Conservation (phyloP, 768 basidiomycete genomes). For the Hygrophorus russula region DNA sequence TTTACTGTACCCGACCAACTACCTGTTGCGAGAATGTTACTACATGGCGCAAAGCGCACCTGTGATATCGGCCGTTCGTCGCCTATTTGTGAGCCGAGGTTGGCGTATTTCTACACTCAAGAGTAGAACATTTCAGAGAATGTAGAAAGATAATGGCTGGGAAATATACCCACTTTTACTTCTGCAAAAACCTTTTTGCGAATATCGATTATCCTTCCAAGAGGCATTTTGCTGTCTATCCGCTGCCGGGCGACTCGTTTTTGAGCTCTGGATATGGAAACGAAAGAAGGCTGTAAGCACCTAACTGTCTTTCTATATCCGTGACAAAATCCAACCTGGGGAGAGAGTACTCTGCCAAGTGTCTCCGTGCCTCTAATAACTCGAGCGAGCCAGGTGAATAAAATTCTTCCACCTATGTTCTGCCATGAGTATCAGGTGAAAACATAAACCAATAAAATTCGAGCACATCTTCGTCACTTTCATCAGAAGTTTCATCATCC, state of each 20-base stretch:
- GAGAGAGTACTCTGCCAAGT: constrained; percentile 87
- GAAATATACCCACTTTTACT: constrained; percentile 57
- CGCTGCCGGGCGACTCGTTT: constrained; percentile 88
- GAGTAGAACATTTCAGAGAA: neutral
- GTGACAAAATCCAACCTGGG: constrained; percentile 76
- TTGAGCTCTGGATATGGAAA: constrained; percentile 74
- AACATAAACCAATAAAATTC: constrained; percentile 4
- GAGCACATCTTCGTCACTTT: constrained; percentile 67
- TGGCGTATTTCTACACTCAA: constrained; percentile 60
- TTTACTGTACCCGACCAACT: constrained; percentile 96
- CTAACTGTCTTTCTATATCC: constrained; percentile 38
- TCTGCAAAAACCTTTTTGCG: constrained; percentile 84
- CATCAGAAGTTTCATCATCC: constrained; percentile 53
- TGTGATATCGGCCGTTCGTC: constrained; percentile 91
- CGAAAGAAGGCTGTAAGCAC: constrained; percentile 60
- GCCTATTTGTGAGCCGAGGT: constrained; percentile 95
- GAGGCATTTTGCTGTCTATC: constrained; percentile 76
- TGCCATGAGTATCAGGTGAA: constrained; percentile 1
- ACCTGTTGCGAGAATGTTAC: constrained; percentile 77
- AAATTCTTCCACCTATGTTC: constrained; percentile 78
- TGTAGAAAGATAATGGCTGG: neutral
- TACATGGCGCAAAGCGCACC: constrained; percentile 92
- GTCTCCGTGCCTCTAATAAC: constrained; percentile 74
- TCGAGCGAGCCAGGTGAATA: constrained; percentile 87
- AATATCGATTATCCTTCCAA: constrained; percentile 83